These are phyloP conservation scores for Pythium volutum DNA, from an alignment of 352 stramenopile species.

Conservation along the genomic window DNA sequence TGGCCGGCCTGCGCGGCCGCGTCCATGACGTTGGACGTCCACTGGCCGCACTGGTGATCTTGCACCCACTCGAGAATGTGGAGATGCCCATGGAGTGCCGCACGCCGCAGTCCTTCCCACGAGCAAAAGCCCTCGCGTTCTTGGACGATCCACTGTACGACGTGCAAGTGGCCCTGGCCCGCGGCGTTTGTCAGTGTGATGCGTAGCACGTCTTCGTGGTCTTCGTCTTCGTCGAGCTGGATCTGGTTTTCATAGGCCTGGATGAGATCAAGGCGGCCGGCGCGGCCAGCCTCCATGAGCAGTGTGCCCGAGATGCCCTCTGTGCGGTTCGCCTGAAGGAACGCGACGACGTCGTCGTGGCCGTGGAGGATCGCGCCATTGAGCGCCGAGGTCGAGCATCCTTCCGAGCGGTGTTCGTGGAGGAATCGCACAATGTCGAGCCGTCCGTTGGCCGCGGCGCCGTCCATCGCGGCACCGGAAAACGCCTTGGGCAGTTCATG, in stretches of 20 bases:
- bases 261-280: constrained; percentile 24
- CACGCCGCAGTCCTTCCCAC: constrained; percentile 26
- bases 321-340: constrained; percentile 15
- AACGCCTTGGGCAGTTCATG: constrained; percentile 22
- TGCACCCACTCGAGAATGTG: constrained; percentile 28
- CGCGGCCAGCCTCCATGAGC: constrained; percentile 14
- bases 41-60: constrained; percentile 22
- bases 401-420: constrained; percentile 25
- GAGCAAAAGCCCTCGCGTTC: constrained; percentile 27
- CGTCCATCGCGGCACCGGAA: constrained; percentile 22
- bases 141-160: constrained; percentile 28
- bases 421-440: constrained; percentile 27
- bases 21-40: constrained; percentile 27
- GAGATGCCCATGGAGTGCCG: constrained; percentile 23
- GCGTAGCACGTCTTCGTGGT: constrained; percentile 23
- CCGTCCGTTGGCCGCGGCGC: constrained; percentile 16
- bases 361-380: constrained; percentile 24
- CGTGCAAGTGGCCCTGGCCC: constrained; percentile 23
- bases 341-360: constrained; percentile 25
- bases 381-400: constrained; percentile 20
- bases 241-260: constrained; percentile 27
- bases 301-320: constrained; percentile 28
- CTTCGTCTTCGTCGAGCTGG: constrained; percentile 20
- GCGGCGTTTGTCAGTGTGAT: constrained; percentile 23
- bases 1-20: constrained; percentile 23